Evolutionary conservation across 345 rosid species (phyloP).

Genomic region (Cardiospermum halicacabum): DNA sequence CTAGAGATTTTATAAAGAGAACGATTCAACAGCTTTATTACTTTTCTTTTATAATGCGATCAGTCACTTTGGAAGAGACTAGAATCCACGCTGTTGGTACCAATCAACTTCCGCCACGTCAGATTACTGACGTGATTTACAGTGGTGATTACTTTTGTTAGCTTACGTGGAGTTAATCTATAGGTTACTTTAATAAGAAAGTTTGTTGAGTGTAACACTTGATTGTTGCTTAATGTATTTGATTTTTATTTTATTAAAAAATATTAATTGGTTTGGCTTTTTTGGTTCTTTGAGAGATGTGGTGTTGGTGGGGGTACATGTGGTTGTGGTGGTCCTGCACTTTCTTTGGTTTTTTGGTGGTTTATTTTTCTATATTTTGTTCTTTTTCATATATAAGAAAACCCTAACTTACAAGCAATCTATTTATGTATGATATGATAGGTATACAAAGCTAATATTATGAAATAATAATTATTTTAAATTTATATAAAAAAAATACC

Average conservation of each 20-base stretch:
- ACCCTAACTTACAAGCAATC: too few relatives aligned
- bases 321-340: too few relatives aligned
- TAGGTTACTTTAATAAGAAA: not conserved
- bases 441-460: too few relatives aligned
- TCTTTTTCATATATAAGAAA: too few relatives aligned
- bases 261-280: not conserved
- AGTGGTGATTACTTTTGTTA: not conserved
- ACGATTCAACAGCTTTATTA: slow-evolving; percentile 23
- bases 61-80: not conserved
- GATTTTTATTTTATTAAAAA: not conserved
- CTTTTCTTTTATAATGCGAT: not conserved
- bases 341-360: too few relatives aligned
- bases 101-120: slow-evolving; percentile 20
- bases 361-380: too few relatives aligned
- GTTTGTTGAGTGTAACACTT: not conserved
- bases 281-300: not conserved
- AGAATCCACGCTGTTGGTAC: not conserved
- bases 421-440: too few relatives aligned
- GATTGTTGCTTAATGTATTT: not conserved
- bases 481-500: too few relatives aligned
- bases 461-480: too few relatives aligned
- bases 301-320: too few relatives aligned
- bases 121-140: not conserved
- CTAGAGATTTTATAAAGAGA: slow-evolving; percentile 16
- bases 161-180: not conserved